These are phyloP conservation scores for Claviceps fusiformis DNA, from an alignment of 2,329 filamentous ascomycete genomes.

Conservation along the genomic window DNA sequence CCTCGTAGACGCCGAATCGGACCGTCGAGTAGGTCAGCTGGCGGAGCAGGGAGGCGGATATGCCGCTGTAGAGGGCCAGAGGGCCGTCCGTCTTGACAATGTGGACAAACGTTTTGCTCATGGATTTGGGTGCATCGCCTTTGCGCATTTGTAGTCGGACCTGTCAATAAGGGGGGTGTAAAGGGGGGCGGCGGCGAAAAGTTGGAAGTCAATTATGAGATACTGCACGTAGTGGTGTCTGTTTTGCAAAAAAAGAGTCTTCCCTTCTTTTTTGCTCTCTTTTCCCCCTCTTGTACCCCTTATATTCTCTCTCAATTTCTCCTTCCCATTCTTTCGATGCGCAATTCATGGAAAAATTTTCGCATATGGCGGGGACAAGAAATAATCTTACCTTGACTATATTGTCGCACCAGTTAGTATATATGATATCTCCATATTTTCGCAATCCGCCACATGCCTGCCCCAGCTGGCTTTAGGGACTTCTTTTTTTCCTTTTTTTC, in stretches of 20 bases:
- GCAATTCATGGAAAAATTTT: background rate
- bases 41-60: constrained; percentile 83
- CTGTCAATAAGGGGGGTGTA: constrained; percentile 27
- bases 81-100: constrained; percentile 64
- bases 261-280: too few species aligned
- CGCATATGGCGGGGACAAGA: background rate
- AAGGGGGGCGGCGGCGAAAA: too few species aligned
- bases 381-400: constrained; percentile 7
- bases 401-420: background rate
- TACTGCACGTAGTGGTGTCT: background rate
- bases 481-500: too few species aligned
- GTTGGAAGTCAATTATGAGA: background rate
- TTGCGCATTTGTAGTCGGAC: constrained; percentile 79
- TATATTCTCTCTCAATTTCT: too few species aligned
- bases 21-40: constrained; percentile 95
- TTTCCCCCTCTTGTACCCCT: too few species aligned
- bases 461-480: background rate
- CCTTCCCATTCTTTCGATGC: too few species aligned
- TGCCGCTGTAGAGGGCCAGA: constrained; percentile 75
- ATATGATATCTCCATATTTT: background rate
- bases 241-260: too few species aligned
- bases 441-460: background rate
- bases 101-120: constrained; percentile 75
- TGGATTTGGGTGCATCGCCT: constrained; percentile 61
- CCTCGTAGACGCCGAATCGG: constrained; percentile 92